These are phyloP conservation scores for Ampelomyces quisqualis DNA, from an alignment of 2,329 filamentous ascomycete genomes.

Conservation along the genomic window DNA sequence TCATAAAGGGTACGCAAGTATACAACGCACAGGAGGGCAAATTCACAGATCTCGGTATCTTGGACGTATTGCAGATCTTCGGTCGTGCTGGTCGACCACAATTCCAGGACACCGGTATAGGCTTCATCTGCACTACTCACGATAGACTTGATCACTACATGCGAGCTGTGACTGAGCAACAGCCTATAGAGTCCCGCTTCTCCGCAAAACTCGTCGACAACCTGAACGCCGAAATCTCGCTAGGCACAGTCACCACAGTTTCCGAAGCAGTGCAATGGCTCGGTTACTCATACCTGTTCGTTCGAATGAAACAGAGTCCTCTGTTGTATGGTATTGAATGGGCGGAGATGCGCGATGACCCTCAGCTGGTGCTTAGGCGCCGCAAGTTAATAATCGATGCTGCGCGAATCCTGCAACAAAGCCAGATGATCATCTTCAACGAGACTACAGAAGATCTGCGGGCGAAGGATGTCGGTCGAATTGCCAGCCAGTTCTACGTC, in stretches of 20 bases:
- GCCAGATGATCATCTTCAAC: constrained; percentile 99
- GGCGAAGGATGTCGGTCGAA: constrained; percentile 92
- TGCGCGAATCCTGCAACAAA: constrained; percentile 80
- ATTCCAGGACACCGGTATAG: constrained; percentile 95
- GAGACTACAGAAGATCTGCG: constrained; percentile 89
- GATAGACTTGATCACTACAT: constrained; percentile 91
- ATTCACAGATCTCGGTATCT: constrained; percentile 91
- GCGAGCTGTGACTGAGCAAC: constrained; percentile 88
- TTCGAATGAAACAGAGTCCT: constrained; percentile 91
- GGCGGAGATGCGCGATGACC: constrained; percentile 85
- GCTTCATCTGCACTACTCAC: constrained; percentile 96
- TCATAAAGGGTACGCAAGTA: constrained; percentile 97
- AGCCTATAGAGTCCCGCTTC: constrained; percentile 96
- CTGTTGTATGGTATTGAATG: constrained; percentile 94
- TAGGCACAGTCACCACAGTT: constrained; percentile 94
- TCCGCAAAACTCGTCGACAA: constrained; percentile 94
- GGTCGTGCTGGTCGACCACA: constrained; percentile 96
- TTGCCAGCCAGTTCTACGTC: constrained; percentile 97
- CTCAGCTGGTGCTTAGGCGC: constrained; percentile 79
- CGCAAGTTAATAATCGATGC: constrained; percentile 86
- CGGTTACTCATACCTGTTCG: constrained; percentile 95
- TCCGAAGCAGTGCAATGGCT: constrained; percentile 95
- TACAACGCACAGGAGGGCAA: constrained; percentile 97
- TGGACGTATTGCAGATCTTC: constrained; percentile 97
- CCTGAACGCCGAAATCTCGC: constrained; percentile 87